Conservation (phyloP, 2,329 filamentous ascomycete species). For the Huntiella abstrusa region DNA sequence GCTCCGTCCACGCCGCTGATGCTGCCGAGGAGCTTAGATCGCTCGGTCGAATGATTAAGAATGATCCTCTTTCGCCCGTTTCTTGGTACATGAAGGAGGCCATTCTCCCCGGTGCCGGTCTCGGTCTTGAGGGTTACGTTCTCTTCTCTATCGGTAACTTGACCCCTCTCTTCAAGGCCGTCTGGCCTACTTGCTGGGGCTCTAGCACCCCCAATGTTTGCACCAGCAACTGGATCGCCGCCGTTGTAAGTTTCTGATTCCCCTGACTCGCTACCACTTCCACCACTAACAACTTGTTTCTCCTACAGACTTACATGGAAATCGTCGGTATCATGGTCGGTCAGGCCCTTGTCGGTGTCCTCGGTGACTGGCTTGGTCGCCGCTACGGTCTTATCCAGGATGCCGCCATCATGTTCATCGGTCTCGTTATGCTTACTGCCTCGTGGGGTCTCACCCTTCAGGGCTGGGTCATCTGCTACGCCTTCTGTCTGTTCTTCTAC, state of each 20-base stretch:
- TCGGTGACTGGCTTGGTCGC: slow-evolving; percentile 59
- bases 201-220: slow-evolving; percentile 35
- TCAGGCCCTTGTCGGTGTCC: slow-evolving; percentile 69
- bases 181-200: slow-evolving; percentile 66
- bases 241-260: slow-evolving; percentile 27
- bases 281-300: background rate
- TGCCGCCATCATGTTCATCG: slow-evolving; percentile 80
- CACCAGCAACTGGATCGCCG: slow-evolving; percentile 59
- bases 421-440: slow-evolving; percentile 77
- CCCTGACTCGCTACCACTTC: background rate
- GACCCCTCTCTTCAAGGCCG: slow-evolving; percentile 56
- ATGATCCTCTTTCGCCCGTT: slow-evolving; percentile 69
- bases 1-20: slow-evolving; percentile 52
- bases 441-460: slow-evolving; percentile 75
- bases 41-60: slow-evolving; percentile 66
- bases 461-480: slow-evolving; percentile 95
- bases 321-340: slow-evolving; percentile 90
- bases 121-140: slow-evolving; percentile 87
- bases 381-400: slow-evolving; percentile 94
- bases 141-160: slow-evolving; percentile 94
- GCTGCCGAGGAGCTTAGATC: slow-evolving; percentile 43
- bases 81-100: slow-evolving; percentile 77
- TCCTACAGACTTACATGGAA: slow-evolving; percentile 54
- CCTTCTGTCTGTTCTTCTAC: slow-evolving; percentile 77
- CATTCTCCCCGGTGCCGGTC: slow-evolving; percentile 77